Conservation (phyloP, 805 yeast genomes). For the Hanseniaspora taiwanica region DNA sequence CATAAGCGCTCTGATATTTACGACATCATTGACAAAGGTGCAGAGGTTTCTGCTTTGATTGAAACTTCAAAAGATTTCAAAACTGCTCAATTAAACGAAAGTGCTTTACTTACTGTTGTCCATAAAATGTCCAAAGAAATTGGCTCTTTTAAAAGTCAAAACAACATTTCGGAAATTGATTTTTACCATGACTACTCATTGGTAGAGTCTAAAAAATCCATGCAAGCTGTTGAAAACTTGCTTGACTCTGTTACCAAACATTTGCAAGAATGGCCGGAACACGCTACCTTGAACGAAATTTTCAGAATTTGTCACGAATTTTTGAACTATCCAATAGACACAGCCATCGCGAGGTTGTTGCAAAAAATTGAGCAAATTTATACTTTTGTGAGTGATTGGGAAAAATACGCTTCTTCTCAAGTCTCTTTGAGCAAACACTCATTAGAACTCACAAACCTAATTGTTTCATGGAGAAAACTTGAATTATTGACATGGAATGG, state of each 20-base stretch:
- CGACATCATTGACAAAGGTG: conserved; percentile 30
- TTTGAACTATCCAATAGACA: conserved; percentile 41
- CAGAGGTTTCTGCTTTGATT: conserved; percentile 21
- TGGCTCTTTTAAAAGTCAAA: conserved; percentile 14
- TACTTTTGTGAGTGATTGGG: conserved; percentile 81
- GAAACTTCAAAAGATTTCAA: conserved; percentile 1
- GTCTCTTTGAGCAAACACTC: conserved; percentile 48
- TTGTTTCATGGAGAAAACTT: conserved; percentile 82
- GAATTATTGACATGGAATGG: conserved; percentile 81
- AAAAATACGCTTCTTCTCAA: conserved; percentile 72
- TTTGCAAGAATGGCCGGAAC: conserved; percentile 81
- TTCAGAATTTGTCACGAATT: conserved; percentile 53
- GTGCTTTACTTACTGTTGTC: conserved; percentile 24
- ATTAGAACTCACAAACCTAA: conserved; percentile 47
- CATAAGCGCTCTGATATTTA: conserved; percentile 10
- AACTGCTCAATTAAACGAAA: conserved; percentile 9
- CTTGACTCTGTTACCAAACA: conserved; percentile 34
- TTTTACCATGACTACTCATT: conserved; percentile 57
- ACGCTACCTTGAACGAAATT: conserved; percentile 70
- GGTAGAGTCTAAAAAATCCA: conserved; percentile 48
- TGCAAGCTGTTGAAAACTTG: conserved; percentile 32
- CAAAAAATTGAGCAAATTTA: conserved; percentile 80
- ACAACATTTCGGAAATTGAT: conserved; percentile 21
- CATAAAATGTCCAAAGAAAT: conserved; percentile 24
- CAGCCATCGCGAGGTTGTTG: conserved; percentile 66